Base-by-base conservation (phyloP, 1,284 basidiomycete genomes). In the Puccinia coronata region DNA sequence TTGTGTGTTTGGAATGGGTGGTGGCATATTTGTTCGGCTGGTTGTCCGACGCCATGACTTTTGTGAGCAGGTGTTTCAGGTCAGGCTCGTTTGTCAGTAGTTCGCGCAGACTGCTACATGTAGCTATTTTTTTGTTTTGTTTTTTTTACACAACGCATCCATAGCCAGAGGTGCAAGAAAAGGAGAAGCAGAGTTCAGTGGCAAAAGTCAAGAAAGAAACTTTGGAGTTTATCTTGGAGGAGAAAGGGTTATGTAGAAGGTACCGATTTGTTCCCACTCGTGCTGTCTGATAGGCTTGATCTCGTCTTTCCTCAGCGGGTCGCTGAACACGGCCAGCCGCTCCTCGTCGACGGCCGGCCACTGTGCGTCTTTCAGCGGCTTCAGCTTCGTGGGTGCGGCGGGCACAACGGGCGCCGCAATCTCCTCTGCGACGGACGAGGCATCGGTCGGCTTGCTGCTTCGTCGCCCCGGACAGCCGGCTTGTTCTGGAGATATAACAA, bases 241-340 rank as follows among this genome's bases (percentile, higher is more conserved):
- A 36, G 25, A 36, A 11, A 36, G 25, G 59, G n/a, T n/a, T n/a
- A n/a, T n/a, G 8, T 2, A 31, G 59, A 12, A 11, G 16, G 67
- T 41, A 70, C 65, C 63, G n/a, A 70, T 79, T 23, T 20, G 31
- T 79, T 67, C 76, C 76, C 76, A 79, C 65, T 79, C 76, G 39
- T 51, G 65, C 47, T 70, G 61, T 41, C 76, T 70, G 61, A 79
- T 67, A 2, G 76, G 76, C 31, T 70, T 70, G n/a, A 79, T 70
- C 34, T 79, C 76, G 34, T 79, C 65, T 41, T 65, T 51, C 43
- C 76, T 14, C 34, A 79, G 28, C n/a, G 76, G 76, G 36, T 79
- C 76, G 53, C 53, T 55, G 25, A 79, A 79, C 5, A 79, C 65
- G 2, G 61, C 43, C 11, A 39, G 31, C 20, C 67, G 63, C 0